Conservation (phyloP, 495 filamentous ascomycete genomes). For the Thermothielavioides terrestris region DNA sequence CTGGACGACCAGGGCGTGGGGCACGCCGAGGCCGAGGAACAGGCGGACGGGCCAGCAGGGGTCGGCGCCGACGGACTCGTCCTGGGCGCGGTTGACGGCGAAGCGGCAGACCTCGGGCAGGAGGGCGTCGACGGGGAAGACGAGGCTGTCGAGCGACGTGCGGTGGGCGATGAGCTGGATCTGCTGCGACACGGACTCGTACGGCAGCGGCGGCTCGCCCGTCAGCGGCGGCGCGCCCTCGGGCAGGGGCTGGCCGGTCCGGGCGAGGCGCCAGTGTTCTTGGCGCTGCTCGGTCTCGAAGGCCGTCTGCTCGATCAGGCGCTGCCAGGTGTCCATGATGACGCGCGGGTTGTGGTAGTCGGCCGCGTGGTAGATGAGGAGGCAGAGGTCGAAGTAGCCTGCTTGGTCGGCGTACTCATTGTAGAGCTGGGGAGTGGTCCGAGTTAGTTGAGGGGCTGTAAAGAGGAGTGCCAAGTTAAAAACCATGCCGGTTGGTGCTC, state of each 20-base stretch:
- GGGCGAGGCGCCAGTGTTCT: conserved; percentile 27
- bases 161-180: conserved; percentile 70
- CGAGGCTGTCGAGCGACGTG: conserved; percentile 58
- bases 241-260: conserved; percentile 11
- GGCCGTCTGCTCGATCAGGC: conserved; percentile 64
- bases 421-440: conserved; percentile 79
- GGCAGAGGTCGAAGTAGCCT: conserved; percentile 82
- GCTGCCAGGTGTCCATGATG: conserved; percentile 75
- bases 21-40: conserved; percentile 66
- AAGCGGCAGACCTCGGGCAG: conserved; percentile 73
- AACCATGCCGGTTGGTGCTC: too few relatives aligned
- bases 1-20: conserved; percentile 63
- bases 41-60: conserved; percentile 74
- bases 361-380: conserved; percentile 80
- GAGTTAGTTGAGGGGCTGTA: too few relatives aligned
- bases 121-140: conserved; percentile 57
- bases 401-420: conserved; percentile 83
- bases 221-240: conserved; percentile 4
- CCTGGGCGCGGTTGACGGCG: conserved; percentile 60
- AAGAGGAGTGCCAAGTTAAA: too few relatives aligned
- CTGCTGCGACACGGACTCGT: conserved; percentile 66
- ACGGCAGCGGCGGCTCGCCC: conserved; percentile 48
- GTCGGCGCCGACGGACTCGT: conserved; percentile 48
- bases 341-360: conserved; percentile 78
- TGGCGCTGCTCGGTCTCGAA: conserved; percentile 46